Base-by-base conservation (phyloP, 1,284 basidiomycete species). In the Heterobasidion occidentale region DNA sequence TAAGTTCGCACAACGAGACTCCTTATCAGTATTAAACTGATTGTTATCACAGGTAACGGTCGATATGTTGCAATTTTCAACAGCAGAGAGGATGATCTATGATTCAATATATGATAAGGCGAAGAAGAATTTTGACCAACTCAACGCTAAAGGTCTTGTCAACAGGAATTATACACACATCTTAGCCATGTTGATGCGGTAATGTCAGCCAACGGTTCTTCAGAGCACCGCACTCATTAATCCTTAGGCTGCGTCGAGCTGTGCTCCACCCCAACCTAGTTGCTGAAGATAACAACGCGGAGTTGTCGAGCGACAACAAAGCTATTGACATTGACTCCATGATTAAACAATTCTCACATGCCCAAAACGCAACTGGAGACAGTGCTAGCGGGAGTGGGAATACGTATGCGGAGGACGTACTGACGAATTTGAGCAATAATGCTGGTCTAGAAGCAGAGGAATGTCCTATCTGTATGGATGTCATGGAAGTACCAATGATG, bases 181-280 rank as follows among this genome's bases (percentile, higher is more conserved):
- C 66, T 77, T 95, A 64, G 92, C 90, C 5, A 92, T 93, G 89
- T 76, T 94, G 42, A 93, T 94, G 90, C 82, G 84, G 91, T 92
- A 60, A 53, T 76, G 64, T 15, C 4, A 9, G 48, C 12, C 11
- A 56, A 17, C 33, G 38, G 35, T 46, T 34, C 57, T 12, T 48
- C 35, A 45, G 53, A 62, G 14, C 48, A 14, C 11, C 17, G 45
- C 34, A 42, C 36, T 55, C 45, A 62, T 56, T 48, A 51, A 42
- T 45, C 19, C 6, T 15, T 62, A 92, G 90, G 61, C 70, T 95
- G 51, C 88, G 92, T 42, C 89, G 92, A 54, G 92, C 92, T 11
- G 92, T 94, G 1, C 77, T 94, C 35, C 92, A 94, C 66, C 90
- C 92, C 0, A 79, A 81, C 60, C 80, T 95, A 6, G 90, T 94